Evolutionary conservation across 495 filamentous ascomycete genomes (phyloP).

Genomic region (Penicillium parvum): DNA sequence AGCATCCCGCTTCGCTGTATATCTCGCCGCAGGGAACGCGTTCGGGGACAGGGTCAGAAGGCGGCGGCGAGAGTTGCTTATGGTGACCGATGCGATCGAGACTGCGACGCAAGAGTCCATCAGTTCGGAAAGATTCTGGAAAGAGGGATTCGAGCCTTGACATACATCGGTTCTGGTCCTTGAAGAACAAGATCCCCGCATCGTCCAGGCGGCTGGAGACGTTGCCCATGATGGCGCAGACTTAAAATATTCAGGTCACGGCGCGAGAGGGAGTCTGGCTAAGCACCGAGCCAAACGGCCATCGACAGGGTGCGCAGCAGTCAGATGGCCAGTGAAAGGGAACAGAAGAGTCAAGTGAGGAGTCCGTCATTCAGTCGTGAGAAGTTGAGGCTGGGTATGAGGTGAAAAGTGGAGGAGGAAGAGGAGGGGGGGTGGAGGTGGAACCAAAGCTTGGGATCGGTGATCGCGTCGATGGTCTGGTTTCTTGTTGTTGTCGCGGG

Average conservation of each 20-base stretch:
- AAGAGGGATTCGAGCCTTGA: not conserved
- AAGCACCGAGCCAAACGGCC: constrained; percentile 31
- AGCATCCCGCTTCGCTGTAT: constrained; percentile 67
- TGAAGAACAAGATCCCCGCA: constrained; percentile 73
- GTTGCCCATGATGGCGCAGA: constrained; percentile 69
- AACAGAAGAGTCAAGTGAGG: constrained; percentile 7
- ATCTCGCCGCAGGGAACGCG: constrained; percentile 78
- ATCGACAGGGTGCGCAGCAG: constrained; percentile 35
- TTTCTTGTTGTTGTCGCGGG: not conserved
- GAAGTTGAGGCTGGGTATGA: not conserved
- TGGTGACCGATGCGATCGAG: constrained; percentile 72
- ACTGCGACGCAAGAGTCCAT: constrained; percentile 51
- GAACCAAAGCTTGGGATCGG: constrained; percentile 29
- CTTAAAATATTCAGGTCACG: constrained; percentile 25
- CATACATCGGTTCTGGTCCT: constrained; percentile 85
- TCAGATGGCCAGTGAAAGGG: constrained; percentile 20
- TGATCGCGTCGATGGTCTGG: constrained; percentile 21
- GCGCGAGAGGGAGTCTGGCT: constrained; percentile 29
- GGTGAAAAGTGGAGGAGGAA: constrained; percentile 5
- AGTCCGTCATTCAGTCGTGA: constrained; percentile 9
- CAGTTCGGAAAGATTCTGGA: constrained; percentile 4
- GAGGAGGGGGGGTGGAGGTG: constrained; percentile 33
- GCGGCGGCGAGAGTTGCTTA: constrained; percentile 72
- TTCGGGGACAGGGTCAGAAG: constrained; percentile 80
- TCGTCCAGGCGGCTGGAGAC: constrained; percentile 89